Evolutionary conservation across 805 yeast species (phyloP), one percentile per base, ranked within the genome.

Genomic region (Pichia rugopelliculosa): DNA sequence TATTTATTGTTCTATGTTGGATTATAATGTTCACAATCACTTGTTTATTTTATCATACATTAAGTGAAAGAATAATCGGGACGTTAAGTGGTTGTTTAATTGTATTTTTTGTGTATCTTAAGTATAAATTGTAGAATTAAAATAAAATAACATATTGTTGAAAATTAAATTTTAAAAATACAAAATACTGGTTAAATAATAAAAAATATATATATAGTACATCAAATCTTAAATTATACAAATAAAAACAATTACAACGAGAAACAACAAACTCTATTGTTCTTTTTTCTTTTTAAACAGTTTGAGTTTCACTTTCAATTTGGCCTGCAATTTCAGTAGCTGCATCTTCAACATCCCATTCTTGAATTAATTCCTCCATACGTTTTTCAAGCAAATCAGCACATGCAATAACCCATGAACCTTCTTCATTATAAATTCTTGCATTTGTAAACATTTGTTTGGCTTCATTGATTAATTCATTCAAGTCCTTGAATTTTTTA

Each of bases 361-460:
- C 39, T 15, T 42, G 42, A 15, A 62, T 22, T 21, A 48, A 49
- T 22, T 56, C 55, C 13, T 52, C 48, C 47, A 73, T 61, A 41
- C 66, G 59, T 10, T 62, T 54, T 49, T 76, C 79, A 54, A 77
- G 66, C 4, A 56, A 56, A 13, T 55, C 65, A 3, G 89, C 87
- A 61, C 82, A 86, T 25, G 71, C 68, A 54, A 75, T 80, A 13
- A 84, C 82, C 59, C 75, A 66, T 17, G 87, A 79, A 0, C 80
- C 85, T 48, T 79, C 84, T 62, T 80, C 83, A 58, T 84, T 84
- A 60, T 82, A 84, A 1, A 73, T 70, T 52, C 75, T 72, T n/a
- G 89, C 89, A 57, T 84, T 84, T n/a, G 59, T 54, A 52, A 80
- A 72, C 88, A 84, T 81, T 55, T 69, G 64, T 25, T 68, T 62